Conservation (phyloP, 2,329 filamentous ascomycete species). For the Trichophyton benhamiae region DNA sequence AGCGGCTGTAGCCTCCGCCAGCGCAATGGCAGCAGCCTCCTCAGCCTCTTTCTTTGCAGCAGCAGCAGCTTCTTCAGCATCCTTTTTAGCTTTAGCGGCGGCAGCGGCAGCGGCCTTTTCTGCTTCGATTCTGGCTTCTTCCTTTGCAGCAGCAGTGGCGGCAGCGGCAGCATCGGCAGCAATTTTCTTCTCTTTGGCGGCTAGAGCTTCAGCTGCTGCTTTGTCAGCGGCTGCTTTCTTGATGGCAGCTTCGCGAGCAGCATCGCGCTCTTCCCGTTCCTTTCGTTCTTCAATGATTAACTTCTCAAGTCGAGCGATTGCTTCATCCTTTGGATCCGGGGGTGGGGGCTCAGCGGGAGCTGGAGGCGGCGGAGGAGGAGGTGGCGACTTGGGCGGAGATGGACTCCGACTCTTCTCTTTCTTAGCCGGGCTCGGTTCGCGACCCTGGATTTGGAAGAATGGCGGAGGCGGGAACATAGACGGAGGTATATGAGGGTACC, state of each 20-base stretch:
- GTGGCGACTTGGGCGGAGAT: constrained; percentile 17
- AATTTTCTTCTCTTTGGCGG: constrained; percentile 31
- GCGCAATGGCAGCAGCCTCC: constrained; percentile 28
- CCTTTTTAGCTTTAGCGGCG: constrained; percentile 34
- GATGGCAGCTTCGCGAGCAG: constrained; percentile 31
- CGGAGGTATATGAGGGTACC: constrained; percentile 22
- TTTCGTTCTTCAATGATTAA: constrained; percentile 38
- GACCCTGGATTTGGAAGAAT: constrained; percentile 24
- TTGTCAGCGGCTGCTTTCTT: constrained; percentile 41
- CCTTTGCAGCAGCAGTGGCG: constrained; percentile 21
- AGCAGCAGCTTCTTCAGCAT: constrained; percentile 32
- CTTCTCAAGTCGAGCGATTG: constrained; percentile 51
- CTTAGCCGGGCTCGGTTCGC: constrained; percentile 23
- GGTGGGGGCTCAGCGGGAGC: constrained; percentile 23
- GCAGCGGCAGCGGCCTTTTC: constrained; percentile 39
- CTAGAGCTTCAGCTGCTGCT: constrained; percentile 24
- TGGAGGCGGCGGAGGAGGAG: constrained; percentile 17
- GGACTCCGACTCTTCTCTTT: constrained; percentile 9
- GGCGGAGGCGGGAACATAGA: constrained; percentile 27
- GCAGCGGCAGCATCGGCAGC: constrained; percentile 30
- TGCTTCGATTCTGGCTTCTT: constrained; percentile 38
- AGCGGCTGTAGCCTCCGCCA: constrained; percentile 27
- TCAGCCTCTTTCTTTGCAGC: constrained; percentile 25
- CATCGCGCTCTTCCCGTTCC: constrained; percentile 32
- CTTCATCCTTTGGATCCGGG: constrained; percentile 37